These are phyloP conservation scores for Euphorbia pulcherrima DNA, from an alignment of 345 rosid genomes.

Conservation along the genomic window DNA sequence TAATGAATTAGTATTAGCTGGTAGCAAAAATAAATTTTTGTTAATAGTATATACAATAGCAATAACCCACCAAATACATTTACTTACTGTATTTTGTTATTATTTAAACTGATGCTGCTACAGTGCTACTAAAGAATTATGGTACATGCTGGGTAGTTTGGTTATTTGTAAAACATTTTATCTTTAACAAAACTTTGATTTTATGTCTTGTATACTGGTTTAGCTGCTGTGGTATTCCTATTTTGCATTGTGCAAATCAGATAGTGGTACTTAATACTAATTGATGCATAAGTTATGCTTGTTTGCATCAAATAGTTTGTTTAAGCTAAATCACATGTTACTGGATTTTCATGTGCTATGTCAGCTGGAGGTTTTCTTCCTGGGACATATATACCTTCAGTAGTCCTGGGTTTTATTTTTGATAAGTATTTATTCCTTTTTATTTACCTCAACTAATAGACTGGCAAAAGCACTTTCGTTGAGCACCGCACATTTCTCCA, in stretches of 20 bases:
- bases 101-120: not conserved
- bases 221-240: not conserved
- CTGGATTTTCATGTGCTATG: not conserved
- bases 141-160: not conserved
- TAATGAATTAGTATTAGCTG: not conserved
- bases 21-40: not conserved
- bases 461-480: conserved; percentile 91
- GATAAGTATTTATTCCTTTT: not conserved
- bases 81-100: not conserved
- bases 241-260: not conserved
- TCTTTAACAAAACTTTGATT: not conserved
- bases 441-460: conserved; percentile 37
- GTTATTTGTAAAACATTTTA: not conserved
- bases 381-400: not conserved
- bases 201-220: not conserved
- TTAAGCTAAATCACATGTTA: not conserved
- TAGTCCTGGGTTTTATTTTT: not conserved
- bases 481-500: conserved; percentile 98
- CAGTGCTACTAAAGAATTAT: not conserved
- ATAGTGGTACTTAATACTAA: not conserved
- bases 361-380: not conserved
- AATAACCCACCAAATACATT: not conserved
- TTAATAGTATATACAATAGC: not conserved
- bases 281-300: not conserved
- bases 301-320: not conserved